Percentiles rank a stretch among this genome's conserved stretches.
Evolutionary conservation across 202 grass and related monocot genomes (phyloP).

Genomic region (Zoysia matrella): DNA sequence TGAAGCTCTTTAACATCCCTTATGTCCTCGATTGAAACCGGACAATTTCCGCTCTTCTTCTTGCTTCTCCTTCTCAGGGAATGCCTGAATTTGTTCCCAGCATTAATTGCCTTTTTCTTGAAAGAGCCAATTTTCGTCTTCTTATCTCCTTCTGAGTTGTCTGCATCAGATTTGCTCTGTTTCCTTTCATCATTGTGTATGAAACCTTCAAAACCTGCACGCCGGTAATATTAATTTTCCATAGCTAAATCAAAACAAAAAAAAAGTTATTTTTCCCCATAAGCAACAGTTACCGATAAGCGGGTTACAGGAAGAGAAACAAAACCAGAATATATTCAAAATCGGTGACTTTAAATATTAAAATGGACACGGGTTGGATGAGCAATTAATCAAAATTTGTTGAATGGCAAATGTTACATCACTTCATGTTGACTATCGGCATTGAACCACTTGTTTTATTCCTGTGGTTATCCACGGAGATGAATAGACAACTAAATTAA

Average conservation of each 20-base stretch:
- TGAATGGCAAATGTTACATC: background rate
- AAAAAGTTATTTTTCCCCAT: background rate
- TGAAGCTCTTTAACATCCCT: constrained; percentile 84
- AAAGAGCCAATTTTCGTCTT: constrained; percentile 84
- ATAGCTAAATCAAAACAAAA: constrained; percentile 36
- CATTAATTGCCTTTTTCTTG: constrained; percentile 91
- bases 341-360: too few species aligned
- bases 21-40: constrained; percentile 81
- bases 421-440: constrained; percentile 1
- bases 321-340: background rate
- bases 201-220: constrained; percentile 74
- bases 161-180: constrained; percentile 75
- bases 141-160: constrained; percentile 86
- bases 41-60: constrained; percentile 56
- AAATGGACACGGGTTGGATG: constrained; percentile 8
- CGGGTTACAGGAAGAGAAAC: constrained; percentile 12
- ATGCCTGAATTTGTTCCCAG: constrained; percentile 93
- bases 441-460: background rate
- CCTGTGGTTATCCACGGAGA: background rate
- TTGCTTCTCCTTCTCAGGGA: constrained; percentile 84
- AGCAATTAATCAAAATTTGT: constrained; percentile 19
- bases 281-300: background rate
- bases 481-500: constrained; percentile 25
- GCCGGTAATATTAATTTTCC: constrained; percentile 8
- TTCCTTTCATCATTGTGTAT: constrained; percentile 65